Evolutionary conservation across 83 land plant genomes (phyloP).

Genomic region (Picea abies): DNA sequence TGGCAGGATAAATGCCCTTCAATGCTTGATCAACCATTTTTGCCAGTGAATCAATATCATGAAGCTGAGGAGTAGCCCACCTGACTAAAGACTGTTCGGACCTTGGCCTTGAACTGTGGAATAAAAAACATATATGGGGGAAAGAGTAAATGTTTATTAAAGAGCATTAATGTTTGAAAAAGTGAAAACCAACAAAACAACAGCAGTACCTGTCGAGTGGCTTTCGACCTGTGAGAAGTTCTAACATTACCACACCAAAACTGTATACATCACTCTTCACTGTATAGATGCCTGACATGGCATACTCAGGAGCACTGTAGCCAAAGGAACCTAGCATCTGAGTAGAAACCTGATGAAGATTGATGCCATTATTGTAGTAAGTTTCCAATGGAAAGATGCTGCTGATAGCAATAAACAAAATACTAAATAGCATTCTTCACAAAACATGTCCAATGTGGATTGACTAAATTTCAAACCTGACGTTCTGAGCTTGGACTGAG

Average conservation of each 20-base stretch:
- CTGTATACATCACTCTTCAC: slow-evolving; percentile 93
- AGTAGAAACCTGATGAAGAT: slow-evolving; percentile 45
- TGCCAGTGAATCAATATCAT: slow-evolving; percentile 86
- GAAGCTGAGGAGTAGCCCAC: slow-evolving; percentile 93
- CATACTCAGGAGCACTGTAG: slow-evolving; percentile 90
- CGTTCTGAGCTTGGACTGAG: slow-evolving; percentile 72
- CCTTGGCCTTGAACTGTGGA: slow-evolving; percentile 66
- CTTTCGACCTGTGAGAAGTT: slow-evolving; percentile 85
- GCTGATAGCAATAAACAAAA: neutral
- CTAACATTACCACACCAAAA: slow-evolving; percentile 95
- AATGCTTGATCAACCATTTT: slow-evolving; percentile 87
- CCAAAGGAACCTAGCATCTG: slow-evolving; percentile 87
- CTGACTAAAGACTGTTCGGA: slow-evolving; percentile 84
- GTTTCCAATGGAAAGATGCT: neutral
- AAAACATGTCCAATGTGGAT: neutral
- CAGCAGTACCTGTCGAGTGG: slow-evolving; percentile 76
- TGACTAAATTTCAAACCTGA: slow-evolving; percentile 33
- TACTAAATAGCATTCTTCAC: neutral
- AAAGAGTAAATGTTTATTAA: neutral
- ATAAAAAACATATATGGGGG: neutral
- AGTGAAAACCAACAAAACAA: neutral
- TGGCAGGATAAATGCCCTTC: slow-evolving; percentile 90
- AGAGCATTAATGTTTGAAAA: slow-evolving; percentile 5
- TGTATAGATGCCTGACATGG: slow-evolving; percentile 86
- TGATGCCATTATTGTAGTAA: neutral